Evolutionary conservation across 352 stramenopile genomes (phyloP), one percentile per base, ranked within the genome.

Genomic region (Pythium plurisporium): DNA sequence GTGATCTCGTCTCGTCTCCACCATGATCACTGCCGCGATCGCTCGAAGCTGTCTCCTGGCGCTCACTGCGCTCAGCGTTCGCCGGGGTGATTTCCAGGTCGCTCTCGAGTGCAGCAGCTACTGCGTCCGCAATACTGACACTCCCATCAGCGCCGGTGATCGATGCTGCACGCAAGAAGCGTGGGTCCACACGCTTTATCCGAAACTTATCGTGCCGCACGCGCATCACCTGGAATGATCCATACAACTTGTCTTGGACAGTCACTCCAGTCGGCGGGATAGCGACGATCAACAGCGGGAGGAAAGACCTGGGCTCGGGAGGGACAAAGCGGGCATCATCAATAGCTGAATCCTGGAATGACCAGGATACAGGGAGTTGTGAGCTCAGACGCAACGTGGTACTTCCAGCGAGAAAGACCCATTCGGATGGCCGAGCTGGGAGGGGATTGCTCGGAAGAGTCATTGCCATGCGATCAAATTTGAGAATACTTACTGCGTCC

Each of bases 161-260:
- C 15, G 71, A 53, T 2, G 69, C 52, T 4, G 53, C 62, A 6
- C 72, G 54, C 19, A 80, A 66, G 38, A 87, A 82, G 0, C 73
- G 72, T 14, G 74, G 74, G 30, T 89, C 78, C 12, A 82, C 47
- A 0, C 79, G 65, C 44, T 78, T 78, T 56, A 92, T 68, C 36
- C 76, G 65, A 45, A 77, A 86, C 55, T 94, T 94, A 6, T 70
- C 69, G 12, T 69, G 54, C 29, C 72, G 67, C 23, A 94, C 74
- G 14, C 70, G 55, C 54, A 94, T 85, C 42, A 87, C 67, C 41
- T 81, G 66, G 64, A 91, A 91, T 20, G 60, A 46, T 2, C 83
- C 83, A 27, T 79, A 86, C 15, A 94, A 59, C 38, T 82, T 87
- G 65, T 94, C 81, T 60, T 94, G 82, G 4, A 91, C 68, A 1